A percentile compares a stretch with the other conserved stretches of the same genome.
Evolutionary conservation across 345 rosid species (phyloP).

Genomic region (Garcia nutans): DNA sequence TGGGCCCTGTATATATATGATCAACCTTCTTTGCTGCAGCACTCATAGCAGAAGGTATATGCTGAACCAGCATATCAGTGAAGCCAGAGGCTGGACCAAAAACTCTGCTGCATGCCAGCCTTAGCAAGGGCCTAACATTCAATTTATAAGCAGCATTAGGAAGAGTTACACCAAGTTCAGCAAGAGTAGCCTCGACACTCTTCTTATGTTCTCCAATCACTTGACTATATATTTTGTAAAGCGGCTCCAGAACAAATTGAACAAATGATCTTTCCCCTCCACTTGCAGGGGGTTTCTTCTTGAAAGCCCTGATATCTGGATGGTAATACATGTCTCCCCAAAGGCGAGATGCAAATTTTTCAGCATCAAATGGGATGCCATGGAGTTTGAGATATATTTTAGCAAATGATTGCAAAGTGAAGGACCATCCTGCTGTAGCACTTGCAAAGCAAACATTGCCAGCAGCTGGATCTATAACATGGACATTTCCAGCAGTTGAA

Average conservation of each 20-base stretch:
- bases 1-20: slow-evolving; percentile 77
- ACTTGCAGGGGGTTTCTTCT: slow-evolving; percentile 72
- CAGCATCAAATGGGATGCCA: slow-evolving; percentile 83
- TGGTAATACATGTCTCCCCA: slow-evolving; percentile 95
- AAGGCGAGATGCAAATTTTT: slow-evolving; percentile 84
- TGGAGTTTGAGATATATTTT: slow-evolving; percentile 87
- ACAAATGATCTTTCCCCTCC: slow-evolving; percentile 95
- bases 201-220: slow-evolving; percentile 97
- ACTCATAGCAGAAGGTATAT: slow-evolving; percentile 92
- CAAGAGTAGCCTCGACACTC: slow-evolving; percentile 94
- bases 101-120: slow-evolving; percentile 89
- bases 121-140: slow-evolving; percentile 85
- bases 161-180: slow-evolving; percentile 91
- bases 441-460: slow-evolving; percentile 98
- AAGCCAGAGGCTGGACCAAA: slow-evolving; percentile 97
- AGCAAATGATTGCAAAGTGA: slow-evolving; percentile 96
- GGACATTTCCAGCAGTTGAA: slow-evolving; percentile 86
- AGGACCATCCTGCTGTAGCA: slow-evolving; percentile 95
- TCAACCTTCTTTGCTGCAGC: slow-evolving; percentile 82
- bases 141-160: slow-evolving; percentile 86
- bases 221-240: slow-evolving; percentile 95
- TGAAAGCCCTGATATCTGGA: slow-evolving; percentile 64
- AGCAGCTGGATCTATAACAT: slow-evolving; percentile 77
- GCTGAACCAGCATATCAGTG: slow-evolving; percentile 94
- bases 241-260: slow-evolving; percentile 91